Base-by-base conservation (phyloP, 2,329 filamentous ascomycete species). In the Fusarium continuum region DNA sequence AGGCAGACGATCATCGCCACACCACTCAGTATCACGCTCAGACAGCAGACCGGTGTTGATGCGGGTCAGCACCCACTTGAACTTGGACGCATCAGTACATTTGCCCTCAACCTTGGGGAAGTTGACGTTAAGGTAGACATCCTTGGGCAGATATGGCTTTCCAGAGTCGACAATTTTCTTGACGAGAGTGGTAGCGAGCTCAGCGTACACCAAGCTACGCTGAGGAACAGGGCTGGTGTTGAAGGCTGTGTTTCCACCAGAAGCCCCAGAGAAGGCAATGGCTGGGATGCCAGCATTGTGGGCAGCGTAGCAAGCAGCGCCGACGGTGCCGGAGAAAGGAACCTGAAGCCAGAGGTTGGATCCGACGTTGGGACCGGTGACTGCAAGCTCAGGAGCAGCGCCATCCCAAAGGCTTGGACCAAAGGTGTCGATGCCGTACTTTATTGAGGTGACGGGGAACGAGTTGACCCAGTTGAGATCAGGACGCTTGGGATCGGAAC, bases 401-500 rank as follows among this genome's bases (percentile, higher is more conserved):
- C 79, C 80, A 60, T 76, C 64, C 79, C 87, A 90, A 50, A 85
- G 77, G 34, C 79, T 76, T 0, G 83, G 81, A 0, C 80, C 82
- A 29, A 87, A 80, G 5, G 77, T 81, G 57, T 85, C 76, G 70
- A 91, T 85, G 31, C 88, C 88, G 71, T 85, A 83, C 54, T 84
- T 82, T 69, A 89, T 86, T 2, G 85, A 79, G 0, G 88, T 91
- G 3, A 86, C 85, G 0, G 89, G 88, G 75, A 79, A 90, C 1
- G 86, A 88, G 77, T 91, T 91, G 55, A 91, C 88, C 80, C 89
- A 91, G 79, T 90, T 88, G 39, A 90, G 80, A 6, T 84, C 82
- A 29, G 68, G 65, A 3, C 68, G 68, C 26, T 70, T 71, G 14
- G 68, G 49, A 69, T 91, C 89, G 64, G 75, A 73, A 32, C 88